Evolutionary conservation across 2,329 filamentous ascomycete genomes (phyloP).

Genomic region (Neonectria ditissima): DNA sequence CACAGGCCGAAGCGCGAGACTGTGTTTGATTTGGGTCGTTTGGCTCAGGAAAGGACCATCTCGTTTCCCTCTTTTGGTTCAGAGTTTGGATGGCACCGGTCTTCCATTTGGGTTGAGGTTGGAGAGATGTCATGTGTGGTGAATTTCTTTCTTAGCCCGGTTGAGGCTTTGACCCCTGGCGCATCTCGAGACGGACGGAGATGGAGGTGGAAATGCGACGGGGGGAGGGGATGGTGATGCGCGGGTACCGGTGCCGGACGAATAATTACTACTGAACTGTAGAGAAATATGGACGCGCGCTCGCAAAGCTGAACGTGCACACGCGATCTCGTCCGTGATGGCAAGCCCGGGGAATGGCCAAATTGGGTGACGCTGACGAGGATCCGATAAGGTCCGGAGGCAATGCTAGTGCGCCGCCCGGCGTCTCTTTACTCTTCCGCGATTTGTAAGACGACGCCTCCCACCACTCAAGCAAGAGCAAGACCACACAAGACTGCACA

Average conservation of each 20-base stretch:
- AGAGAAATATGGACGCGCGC: conserved; percentile 6
- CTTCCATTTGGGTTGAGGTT: not conserved
- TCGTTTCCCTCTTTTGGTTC: conserved; percentile 18
- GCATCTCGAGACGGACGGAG: too few relatives aligned
- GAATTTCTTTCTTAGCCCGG: not conserved
- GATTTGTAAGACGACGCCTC: conserved; percentile 24
- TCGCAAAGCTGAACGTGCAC: conserved; percentile 21
- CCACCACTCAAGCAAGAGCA: conserved; percentile 11
- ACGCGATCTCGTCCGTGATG: conserved; percentile 32
- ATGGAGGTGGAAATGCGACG: not conserved
- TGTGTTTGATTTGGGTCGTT: conserved; percentile 31
- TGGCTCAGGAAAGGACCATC: not conserved
- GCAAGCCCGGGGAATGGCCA: conserved; percentile 28
- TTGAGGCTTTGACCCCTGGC: not conserved
- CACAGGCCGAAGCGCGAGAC: conserved; percentile 30
- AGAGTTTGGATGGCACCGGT: conserved; percentile 6
- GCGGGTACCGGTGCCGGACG: not conserved
- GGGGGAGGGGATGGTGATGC: not conserved
- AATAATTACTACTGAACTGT: not conserved
- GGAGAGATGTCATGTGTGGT: not conserved
- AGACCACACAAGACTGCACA: conserved; percentile 11
- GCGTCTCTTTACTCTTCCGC: conserved; percentile 1
- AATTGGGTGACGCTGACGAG: conserved; percentile 25
- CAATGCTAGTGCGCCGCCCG: conserved; percentile 35
- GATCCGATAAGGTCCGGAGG: conserved; percentile 36